A percentile compares a stretch with the other conserved stretches of the same genome.
These are phyloP conservation scores for Cladophialophora immunda DNA, from an alignment of 2,329 filamentous ascomycete species.

Conservation along the genomic window DNA sequence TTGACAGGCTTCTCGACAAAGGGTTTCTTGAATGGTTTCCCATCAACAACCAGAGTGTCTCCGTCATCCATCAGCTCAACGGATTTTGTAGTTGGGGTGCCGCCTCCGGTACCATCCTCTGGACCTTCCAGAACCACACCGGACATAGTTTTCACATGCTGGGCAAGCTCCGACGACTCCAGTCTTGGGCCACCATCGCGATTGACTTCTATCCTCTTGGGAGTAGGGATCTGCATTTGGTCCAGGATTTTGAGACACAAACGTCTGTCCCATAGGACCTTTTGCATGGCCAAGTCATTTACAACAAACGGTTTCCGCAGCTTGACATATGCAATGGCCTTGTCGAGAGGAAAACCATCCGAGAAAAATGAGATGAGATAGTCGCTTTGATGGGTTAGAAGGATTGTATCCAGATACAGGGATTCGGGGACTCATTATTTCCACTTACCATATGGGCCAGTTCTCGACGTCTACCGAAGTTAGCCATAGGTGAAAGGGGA, in stretches of 20 bases:
- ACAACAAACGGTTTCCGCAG: constrained; percentile 95
- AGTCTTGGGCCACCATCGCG: constrained; percentile 88
- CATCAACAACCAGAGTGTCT: constrained; percentile 88
- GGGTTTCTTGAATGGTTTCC: constrained; percentile 81
- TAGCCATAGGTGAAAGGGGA: constrained; percentile 22
- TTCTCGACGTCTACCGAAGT: constrained; percentile 78
- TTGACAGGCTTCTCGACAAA: constrained; percentile 99
- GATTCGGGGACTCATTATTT: not conserved
- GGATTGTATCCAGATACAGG: not conserved
- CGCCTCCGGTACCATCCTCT: constrained; percentile 71
- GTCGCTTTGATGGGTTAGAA: constrained; percentile 58
- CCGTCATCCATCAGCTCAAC: constrained; percentile 90
- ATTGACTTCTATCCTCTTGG: constrained; percentile 86
- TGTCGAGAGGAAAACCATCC: constrained; percentile 94
- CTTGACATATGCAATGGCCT: constrained; percentile 94
- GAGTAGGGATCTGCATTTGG: constrained; percentile 87
- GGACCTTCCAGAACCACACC: constrained; percentile 78
- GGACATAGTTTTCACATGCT: constrained; percentile 80
- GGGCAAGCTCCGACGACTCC: constrained; percentile 79
- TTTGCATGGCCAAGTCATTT: constrained; percentile 97
- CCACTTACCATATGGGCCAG: constrained; percentile 83
- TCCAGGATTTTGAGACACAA: constrained; percentile 89
- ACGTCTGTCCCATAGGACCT: constrained; percentile 93
- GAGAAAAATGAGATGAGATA: constrained; percentile 99
- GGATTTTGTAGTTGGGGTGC: constrained; percentile 65